Evolutionary conservation across 192 early-diverging fungal genomes (phyloP).

Genomic region (Thoreauomyces humboldtii): DNA sequence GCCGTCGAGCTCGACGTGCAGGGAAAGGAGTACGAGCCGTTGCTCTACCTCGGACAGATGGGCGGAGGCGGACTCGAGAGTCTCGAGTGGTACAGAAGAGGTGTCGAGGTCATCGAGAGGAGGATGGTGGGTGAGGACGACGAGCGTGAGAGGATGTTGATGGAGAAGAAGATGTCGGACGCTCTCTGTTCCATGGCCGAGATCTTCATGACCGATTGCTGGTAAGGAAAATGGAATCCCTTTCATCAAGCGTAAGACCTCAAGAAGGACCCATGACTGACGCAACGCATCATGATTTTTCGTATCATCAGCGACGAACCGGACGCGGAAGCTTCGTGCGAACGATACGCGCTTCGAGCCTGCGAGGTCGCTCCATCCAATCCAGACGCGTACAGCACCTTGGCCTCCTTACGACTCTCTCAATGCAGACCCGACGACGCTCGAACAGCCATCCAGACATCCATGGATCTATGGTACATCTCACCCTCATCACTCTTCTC

Average conservation of each 20-base stretch:
- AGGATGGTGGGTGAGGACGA: slow-evolving; percentile 14
- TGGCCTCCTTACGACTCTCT: slow-evolving; percentile 86
- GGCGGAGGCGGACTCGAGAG: slow-evolving; percentile 39
- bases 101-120: slow-evolving; percentile 38
- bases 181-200: slow-evolving; percentile 94
- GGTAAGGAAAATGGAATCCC: slow-evolving; percentile 66
- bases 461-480: slow-evolving; percentile 71
- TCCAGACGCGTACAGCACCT: slow-evolving; percentile 82
- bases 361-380: slow-evolving; percentile 64
- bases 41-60: slow-evolving; percentile 76
- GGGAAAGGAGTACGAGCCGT: slow-evolving; percentile 69
- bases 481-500: too few relatives aligned
- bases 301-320: slow-evolving; percentile 68
- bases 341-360: slow-evolving; percentile 68
- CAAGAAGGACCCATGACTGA: neutral
- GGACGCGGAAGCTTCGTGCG: slow-evolving; percentile 84
- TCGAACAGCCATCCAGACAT: slow-evolving; percentile 57
- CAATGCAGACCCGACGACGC: slow-evolving; percentile 83
- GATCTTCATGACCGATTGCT: slow-evolving; percentile 97
- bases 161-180: slow-evolving; percentile 50
- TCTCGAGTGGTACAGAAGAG: slow-evolving; percentile 39
- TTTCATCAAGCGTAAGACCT: neutral
- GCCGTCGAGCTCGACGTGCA: slow-evolving; percentile 69
- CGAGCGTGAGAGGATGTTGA: slow-evolving; percentile 12
- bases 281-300: too few relatives aligned